Evolutionary conservation across 768 basidiomycete species (phyloP), one percentile per base, ranked within the genome.

Genomic region (Mycena latifolia): DNA sequence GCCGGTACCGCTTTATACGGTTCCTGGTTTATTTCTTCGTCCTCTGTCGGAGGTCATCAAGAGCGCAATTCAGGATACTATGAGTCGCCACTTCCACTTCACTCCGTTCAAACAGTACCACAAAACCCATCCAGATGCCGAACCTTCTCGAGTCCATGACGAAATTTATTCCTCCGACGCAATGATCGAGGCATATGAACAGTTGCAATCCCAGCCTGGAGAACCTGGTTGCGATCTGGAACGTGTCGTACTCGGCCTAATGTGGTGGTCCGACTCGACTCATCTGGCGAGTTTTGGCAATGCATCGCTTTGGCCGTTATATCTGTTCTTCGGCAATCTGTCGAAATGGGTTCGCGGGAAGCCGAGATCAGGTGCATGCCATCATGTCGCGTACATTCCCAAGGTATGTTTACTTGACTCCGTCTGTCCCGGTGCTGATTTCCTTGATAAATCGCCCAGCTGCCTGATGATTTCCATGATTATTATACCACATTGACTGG

Each of bases 301-400:
- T 24, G 78, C 79, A 1, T 72, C 70, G 15, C 67, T 80, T 0
- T 85, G 82, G 85, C 83, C 82, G 3, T 25, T 81, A 0, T 86
- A 85, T 52, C 41, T 81, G 8, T 77, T 69, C 28, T 78, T 84
- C 50, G 80, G 80, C 0, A 79, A 79, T 60, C 72, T 74, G 7
- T 84, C 84, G 0, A 85, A 86, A 58, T 85, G 81, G 54, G 45
- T 72, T 1, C 71, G 78, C 0, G 68, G 64, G 0, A 73, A 74
- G 12, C 82, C 80, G 0, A 63, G 50, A 11, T 37, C 71, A 24
- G 29, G 70, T 37, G 50, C 74, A 61, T 55, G 74, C 50, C 66
- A 80, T 41, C 81, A 82, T 55, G 8, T 83, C 8, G 80, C 78
- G 1, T 83, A 82, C 66, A 75, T 85, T 55, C 79, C 80, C 1